Evolutionary conservation across 2,329 filamentous ascomycete species (phyloP).

Genomic region (Sclerotiophoma versabilis): DNA sequence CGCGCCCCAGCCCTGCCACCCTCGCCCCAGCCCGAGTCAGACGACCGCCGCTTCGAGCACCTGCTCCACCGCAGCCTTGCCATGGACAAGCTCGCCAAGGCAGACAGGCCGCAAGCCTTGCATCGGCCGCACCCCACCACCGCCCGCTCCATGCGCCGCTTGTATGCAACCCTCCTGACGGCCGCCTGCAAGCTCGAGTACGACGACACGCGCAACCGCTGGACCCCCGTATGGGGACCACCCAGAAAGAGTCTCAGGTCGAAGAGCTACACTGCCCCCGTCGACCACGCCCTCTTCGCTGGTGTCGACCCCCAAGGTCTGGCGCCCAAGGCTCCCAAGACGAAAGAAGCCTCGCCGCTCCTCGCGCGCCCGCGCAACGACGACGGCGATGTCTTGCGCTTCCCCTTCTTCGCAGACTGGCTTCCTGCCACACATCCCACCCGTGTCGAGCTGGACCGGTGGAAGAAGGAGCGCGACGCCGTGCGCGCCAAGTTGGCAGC

Average conservation of each 20-base stretch:
- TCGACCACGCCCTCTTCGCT: conserved; percentile 35
- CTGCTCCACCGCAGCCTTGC: conserved; percentile 29
- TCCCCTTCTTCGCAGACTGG: conserved; percentile 35
- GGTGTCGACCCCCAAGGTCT: conserved; percentile 37
- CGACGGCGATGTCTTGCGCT: conserved; percentile 24
- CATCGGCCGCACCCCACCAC: conserved; percentile 49
- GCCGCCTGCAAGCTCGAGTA: conserved; percentile 54
- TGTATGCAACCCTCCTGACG: conserved; percentile 53
- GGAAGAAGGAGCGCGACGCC: conserved; percentile 27
- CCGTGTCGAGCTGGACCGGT: conserved; percentile 26
- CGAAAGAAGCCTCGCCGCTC: not conserved
- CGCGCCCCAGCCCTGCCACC: conserved; percentile 23
- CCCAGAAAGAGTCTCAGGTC: conserved; percentile 17
- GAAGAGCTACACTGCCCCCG: conserved; percentile 23
- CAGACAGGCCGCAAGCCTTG: conserved; percentile 30
- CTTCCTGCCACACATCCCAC: conserved; percentile 28
- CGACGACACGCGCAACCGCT: conserved; percentile 37
- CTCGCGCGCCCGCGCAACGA: conserved; percentile 22
- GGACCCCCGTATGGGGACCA: conserved; percentile 38
- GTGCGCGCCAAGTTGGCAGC: conserved; percentile 10
- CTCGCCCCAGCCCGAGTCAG: not conserved
- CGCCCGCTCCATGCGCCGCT: conserved; percentile 53
- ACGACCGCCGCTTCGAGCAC: conserved; percentile 10
- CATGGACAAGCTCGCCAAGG: conserved; percentile 37
- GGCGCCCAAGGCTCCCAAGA: conserved; percentile 8